Evolutionary conservation across 192 early-diverging fungal genomes (phyloP).

Genomic region (Coemansia sp.): DNA sequence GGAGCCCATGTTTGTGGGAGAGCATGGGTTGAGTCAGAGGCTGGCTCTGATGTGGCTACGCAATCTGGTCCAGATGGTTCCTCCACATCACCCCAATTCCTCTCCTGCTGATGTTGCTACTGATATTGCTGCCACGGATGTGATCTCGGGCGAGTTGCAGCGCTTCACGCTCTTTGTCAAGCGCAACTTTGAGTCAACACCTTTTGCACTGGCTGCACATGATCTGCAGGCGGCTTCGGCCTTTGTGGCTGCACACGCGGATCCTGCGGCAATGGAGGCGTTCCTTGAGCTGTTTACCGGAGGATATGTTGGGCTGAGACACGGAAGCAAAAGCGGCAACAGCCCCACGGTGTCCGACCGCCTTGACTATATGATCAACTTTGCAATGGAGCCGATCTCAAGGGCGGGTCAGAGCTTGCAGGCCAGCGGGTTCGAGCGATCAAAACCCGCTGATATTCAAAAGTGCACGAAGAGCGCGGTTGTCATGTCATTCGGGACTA

Average conservation of each 20-base stretch:
- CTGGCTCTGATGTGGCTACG: conserved; percentile 33
- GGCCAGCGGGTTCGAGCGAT: conserved; percentile 3
- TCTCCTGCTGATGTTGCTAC: no score
- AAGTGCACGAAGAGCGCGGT: conserved; percentile 12
- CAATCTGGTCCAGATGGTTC: conserved; percentile 33
- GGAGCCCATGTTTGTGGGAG: conserved; percentile 28
- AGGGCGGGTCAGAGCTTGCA: not conserved
- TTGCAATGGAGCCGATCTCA: conserved; percentile 3
- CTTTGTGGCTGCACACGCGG: conserved; percentile 14
- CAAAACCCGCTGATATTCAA: not conserved
- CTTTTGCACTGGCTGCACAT: conserved; percentile 18
- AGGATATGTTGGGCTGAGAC: conserved; percentile 13
- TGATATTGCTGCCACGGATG: not conserved
- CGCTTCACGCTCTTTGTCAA: conserved; percentile 16
- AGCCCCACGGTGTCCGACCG: not conserved
- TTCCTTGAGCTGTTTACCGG: conserved; percentile 13
- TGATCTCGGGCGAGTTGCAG: not conserved
- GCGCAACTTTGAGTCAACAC: conserved; percentile 8
- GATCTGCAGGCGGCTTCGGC: conserved; percentile 10
- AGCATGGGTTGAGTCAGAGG: conserved; percentile 32
- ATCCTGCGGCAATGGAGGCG: not conserved
- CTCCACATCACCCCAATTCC: not conserved
- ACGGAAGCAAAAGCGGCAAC: not conserved
- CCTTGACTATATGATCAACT: conserved; percentile 2
- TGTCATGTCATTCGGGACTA: conserved; percentile 8